Evolutionary conservation across 1,139 yeast species (phyloP), one percentile per base, ranked within the genome.

Genomic region (Kurtzmaniella quercitrusa): DNA sequence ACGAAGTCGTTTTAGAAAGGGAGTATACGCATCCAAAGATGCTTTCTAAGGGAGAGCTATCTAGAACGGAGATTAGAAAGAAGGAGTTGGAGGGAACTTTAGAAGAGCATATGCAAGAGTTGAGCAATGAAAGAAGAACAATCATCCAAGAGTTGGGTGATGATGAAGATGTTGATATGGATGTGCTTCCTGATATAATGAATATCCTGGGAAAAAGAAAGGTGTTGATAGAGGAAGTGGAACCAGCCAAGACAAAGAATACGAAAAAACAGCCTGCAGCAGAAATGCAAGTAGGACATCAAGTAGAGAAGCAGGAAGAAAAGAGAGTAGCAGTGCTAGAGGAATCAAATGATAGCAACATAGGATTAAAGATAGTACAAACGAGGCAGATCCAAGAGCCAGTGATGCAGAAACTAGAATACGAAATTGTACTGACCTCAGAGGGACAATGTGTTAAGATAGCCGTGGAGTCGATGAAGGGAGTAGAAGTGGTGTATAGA

Each of bases 1-100:
- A 63, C 60, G 77, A 50, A 37, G 46, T 60, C 59, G 70, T 53
- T 54, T 66, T 57, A 39, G 77, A 70, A 33, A 50, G 77, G 44
- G 81, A 53, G 46, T 71, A 50, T 59, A 68, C 58, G 58, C 72
- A 74, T 3, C 93, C 91, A 1, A 85, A 82, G 53, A 72, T 86
- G 80, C 57, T 70, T 7, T 63, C 70, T 44, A 85, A 85, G 62
- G 91, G 91, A 1, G 70, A 67, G 9, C 58, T 71, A 27, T 57
- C 70, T 16, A 52, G 57, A 17, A 68, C 79, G 0, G 69, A 64
- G 39, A 55, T 74, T 7, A 54, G 60, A 7, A 50, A 55, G 27
- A 54, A 62, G 25, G 73, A 72, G 29, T 52, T 70, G 40, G 61
- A 56, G 10, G 65, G 58, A 29, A 53, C 58, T 10, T 56, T 72